A percentile compares a stretch with the other conserved stretches of the same genome.
These are phyloP conservation scores for Dryas integrifolia DNA, from an alignment of 331 rosid genomes.

Conservation along the genomic window DNA sequence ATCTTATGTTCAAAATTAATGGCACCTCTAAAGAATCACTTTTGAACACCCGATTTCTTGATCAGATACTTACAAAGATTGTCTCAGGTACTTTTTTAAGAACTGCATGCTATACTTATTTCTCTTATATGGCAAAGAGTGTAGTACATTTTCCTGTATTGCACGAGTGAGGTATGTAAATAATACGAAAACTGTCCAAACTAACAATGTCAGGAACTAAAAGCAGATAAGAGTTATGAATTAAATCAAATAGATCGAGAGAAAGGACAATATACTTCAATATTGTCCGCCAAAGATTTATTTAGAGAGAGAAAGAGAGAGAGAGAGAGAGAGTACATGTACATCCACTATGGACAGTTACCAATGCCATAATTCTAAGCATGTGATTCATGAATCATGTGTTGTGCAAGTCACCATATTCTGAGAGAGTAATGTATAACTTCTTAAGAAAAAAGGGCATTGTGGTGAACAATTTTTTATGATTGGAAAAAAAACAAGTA, in stretches of 20 bases:
- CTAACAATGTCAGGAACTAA: not conserved
- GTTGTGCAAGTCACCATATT: not conserved
- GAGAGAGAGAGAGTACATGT: not conserved
- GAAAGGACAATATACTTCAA: too few species aligned
- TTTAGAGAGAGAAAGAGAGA: too few species aligned
- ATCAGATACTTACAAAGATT: not conserved
- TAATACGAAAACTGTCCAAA: not conserved
- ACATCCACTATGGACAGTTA: not conserved
- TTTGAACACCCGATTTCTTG: not conserved
- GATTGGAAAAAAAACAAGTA: not conserved
- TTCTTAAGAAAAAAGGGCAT: not conserved
- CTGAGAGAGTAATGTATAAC: not conserved
- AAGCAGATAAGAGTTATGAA: too few species aligned
- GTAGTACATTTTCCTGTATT: not conserved
- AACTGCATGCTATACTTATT: not conserved
- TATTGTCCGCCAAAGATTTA: too few species aligned
- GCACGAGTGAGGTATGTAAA: not conserved
- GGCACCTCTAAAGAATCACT: not conserved
- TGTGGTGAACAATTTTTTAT: not conserved
- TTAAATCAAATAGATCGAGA: too few species aligned
- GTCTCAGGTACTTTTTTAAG: not conserved
- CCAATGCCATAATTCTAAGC: not conserved
- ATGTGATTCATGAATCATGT: not conserved
- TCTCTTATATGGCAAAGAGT: not conserved
- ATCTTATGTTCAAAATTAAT: not conserved